Base-by-base conservation (phyloP, 257 asterid species). In the Solanum sitiens region DNA sequence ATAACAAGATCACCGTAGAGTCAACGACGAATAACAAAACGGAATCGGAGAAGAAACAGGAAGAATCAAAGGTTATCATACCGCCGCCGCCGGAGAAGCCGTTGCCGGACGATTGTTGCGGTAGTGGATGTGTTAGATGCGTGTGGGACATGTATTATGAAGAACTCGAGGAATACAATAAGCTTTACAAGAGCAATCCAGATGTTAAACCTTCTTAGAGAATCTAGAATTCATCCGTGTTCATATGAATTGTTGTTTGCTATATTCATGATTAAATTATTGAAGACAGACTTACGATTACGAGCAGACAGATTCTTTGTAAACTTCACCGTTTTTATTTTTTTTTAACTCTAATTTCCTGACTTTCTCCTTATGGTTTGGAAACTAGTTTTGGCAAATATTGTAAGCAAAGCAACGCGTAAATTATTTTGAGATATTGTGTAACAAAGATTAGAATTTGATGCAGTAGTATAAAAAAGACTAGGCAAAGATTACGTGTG, bases 81-180 rank as follows among this genome's bases (percentile, higher is more conserved):
- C 95, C 94, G n/a, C 92, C 95, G 86, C 95, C 94, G 87, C 98
- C 97, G 89, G 97, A 95, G 92, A 95, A 93, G 92, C 98, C 98
- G 79, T 47, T 94, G 90, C 94, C 97, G 45, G 97, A 93, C 79
- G 97, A 94, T 90, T 95, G 98, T 89, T 95, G 97, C 90, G 98
- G 95, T 83, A 94, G 94, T 90, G 98, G 98, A 76, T 95, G 98
- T 85, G 93, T 95, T 53, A 91, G 94, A 87, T 95, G 98, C 90
- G 97, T 95, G 37, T 95, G 98, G 98, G 98, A 95, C 72, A 75
- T 90, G 13, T 95, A 95, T 84, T 95, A 92, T 47, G 98, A 94
- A 30, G 98, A 95, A 89, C 96, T 95, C 61, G 98, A 95, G 53
- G 98, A 93, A 74, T 95, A 94, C 89, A 88, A 94, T 88, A 87